Evolutionary conservation across 768 basidiomycete genomes (phyloP), one percentile per base, ranked within the genome.

Genomic region (Postia placenta): DNA sequence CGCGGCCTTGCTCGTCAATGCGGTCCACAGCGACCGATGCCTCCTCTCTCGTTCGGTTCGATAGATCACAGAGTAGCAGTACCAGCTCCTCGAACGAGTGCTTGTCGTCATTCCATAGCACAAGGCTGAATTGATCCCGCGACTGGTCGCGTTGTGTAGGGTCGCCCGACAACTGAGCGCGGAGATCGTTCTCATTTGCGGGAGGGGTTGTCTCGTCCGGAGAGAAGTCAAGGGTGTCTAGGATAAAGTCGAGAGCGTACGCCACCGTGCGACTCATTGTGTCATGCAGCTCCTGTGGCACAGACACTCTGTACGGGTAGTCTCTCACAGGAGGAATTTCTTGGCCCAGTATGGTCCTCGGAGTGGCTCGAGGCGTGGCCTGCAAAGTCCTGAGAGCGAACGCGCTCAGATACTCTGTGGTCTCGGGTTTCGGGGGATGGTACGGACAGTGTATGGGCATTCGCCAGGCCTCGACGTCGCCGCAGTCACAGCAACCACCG

Each of bases 41-140:
- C 24, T 85, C 81, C 33, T 80, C 80, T 19, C 69, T 66, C 7
- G 79, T 66, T 19, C 76, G 74, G 15, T 64, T 67, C 1, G 73
- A 75, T 14, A 75, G 65, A 39, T 86, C 86, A 49, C 74, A 72
- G 5, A 90, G 67, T 36, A 92, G 75, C 52, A 80, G 77, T 53
- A 85, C 85, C 47, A 96, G 83, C 60, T 98, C 92, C 44, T 86
- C 83, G 58, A 85, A 87, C 0, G 91, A 92, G 66, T 97, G 96
- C 58, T 94, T 95, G 66, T 99, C 96, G 65, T 96, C 94, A 69
- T 94, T 93, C 93, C 93, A 97, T 4, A 98, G 67, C 23, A 95
- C 73, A 49, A 97, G 75, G 38, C 86, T 84, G 57, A 83, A 91
- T 47, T 83, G 77, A 56, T 91, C 87, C 53, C 83, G 84, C 70